Evolutionary conservation across 2,329 filamentous ascomycete genomes (phyloP).

Genomic region (Myrmaecium sp.): DNA sequence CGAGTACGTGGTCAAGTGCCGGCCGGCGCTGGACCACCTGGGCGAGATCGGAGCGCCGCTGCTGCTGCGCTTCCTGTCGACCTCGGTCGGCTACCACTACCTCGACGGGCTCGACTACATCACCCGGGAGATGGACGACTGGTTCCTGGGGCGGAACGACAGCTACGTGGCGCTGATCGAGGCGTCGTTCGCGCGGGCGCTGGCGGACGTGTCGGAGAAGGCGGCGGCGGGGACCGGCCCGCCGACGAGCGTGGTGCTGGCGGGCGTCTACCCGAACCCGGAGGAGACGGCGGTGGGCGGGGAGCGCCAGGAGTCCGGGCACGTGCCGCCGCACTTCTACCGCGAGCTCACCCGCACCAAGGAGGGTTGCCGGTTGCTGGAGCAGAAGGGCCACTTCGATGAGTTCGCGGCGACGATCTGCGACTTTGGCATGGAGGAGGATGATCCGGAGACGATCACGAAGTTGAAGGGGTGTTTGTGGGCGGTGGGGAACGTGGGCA

Average conservation of each 20-base stretch:
- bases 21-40: slow-evolving; percentile 83
- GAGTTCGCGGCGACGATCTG: slow-evolving; percentile 82
- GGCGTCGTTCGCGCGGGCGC: slow-evolving; percentile 79
- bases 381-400: slow-evolving; percentile 89
- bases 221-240: slow-evolving; percentile 40
- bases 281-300: slow-evolving; percentile 30
- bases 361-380: slow-evolving; percentile 78
- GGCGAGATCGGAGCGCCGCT: slow-evolving; percentile 93
- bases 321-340: slow-evolving; percentile 93
- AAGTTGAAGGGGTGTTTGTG: slow-evolving; percentile 96
- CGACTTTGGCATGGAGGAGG: slow-evolving; percentile 68
- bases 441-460: slow-evolving; percentile 69
- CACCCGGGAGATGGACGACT: slow-evolving; percentile 98
- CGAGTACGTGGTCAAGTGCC: slow-evolving; percentile 92
- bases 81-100: slow-evolving; percentile 94
- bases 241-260: slow-evolving; percentile 29
- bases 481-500: slow-evolving; percentile 95
- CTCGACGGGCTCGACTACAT: slow-evolving; percentile 95
- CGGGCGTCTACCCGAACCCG: slow-evolving; percentile 17
- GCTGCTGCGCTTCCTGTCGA: slow-evolving; percentile 81
- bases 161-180: slow-evolving; percentile 90
- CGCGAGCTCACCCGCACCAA: slow-evolving; percentile 81
- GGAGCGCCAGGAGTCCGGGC: slow-evolving; percentile 33
- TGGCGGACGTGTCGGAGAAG: slow-evolving; percentile 44
- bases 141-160: slow-evolving; percentile 94